Evolutionary conservation across 2,329 filamentous ascomycete species (phyloP).

Genomic region (Paracoccidioides lutzii): DNA sequence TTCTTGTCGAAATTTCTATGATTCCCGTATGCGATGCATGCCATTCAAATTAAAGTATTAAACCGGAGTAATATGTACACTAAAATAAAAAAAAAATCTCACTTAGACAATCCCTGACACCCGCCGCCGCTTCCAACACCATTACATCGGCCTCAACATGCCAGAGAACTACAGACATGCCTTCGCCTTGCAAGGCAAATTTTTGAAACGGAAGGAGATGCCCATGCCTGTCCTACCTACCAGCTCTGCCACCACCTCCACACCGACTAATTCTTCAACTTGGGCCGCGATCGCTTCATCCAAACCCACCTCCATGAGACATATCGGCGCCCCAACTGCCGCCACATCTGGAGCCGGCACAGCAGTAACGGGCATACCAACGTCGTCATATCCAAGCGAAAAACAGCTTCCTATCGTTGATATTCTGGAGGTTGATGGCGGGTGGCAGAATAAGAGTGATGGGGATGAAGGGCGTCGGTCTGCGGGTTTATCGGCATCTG

Average conservation of each 20-base stretch:
- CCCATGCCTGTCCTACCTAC: neutral
- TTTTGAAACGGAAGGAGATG: neutral
- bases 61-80: too few relatives aligned
- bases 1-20: neutral
- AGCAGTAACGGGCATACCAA: neutral
- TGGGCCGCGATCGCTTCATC: neutral
- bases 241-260: neutral
- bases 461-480: neutral
- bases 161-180: neutral
- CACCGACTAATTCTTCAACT: neutral
- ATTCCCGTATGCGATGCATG: neutral
- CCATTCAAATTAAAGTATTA: too few relatives aligned
- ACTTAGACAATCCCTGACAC: constrained; percentile 27
- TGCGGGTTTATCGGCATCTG: neutral
- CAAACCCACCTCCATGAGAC: neutral
- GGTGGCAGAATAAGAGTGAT: constrained; percentile 4
- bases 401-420: constrained; percentile 6
- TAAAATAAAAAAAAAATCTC: neutral
- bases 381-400: neutral
- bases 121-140: constrained; percentile 24
- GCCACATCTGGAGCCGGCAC: neutral
- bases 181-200: constrained; percentile 6
- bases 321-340: neutral
- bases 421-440: constrained; percentile 11
- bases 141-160: constrained; percentile 17